phyloP scores from a whole-genome alignment of 257 asterid species.

The Gentiana macrophylla region DNA sequence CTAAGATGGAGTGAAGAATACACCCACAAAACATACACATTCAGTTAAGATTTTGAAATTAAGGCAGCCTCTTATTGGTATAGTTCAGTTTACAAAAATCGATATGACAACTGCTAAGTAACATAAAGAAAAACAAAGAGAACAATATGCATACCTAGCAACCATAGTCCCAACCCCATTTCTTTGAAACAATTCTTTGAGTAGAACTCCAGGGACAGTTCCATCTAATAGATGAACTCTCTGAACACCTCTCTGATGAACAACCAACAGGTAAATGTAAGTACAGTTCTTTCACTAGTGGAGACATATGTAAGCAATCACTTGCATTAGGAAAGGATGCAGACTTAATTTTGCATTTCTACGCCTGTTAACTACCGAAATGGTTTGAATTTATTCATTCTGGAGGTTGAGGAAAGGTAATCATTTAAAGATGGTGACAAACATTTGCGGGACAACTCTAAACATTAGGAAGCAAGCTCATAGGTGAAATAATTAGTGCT shows the following conservation, averaged over 20 bases:
- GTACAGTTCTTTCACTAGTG: neutral
- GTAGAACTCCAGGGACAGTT: slow-evolving; percentile 74
- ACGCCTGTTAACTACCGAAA: too few relatives aligned
- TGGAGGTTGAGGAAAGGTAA: too few relatives aligned
- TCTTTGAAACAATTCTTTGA: slow-evolving; percentile 86
- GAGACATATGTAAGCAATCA: neutral
- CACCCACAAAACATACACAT: too few relatives aligned
- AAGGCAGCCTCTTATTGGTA: too few relatives aligned
- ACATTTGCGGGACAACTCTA: neutral
- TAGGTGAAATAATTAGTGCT: neutral
- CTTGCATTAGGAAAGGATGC: too few relatives aligned
- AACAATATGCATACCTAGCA: slow-evolving; percentile 55
- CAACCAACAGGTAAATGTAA: neutral
- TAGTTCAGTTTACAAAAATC: too few relatives aligned
- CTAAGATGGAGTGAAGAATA: too few relatives aligned
- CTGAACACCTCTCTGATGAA: slow-evolving; percentile 84
- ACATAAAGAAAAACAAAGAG: slow-evolving; percentile 3
- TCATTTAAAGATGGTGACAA: neutral
- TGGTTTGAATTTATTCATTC: too few relatives aligned
- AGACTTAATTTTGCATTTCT: neutral
- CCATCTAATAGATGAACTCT: slow-evolving; percentile 97
- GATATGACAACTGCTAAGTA: too few relatives aligned
- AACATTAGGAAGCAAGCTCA: neutral
- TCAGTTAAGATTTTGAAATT: too few relatives aligned
- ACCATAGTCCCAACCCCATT: slow-evolving; percentile 97